These are phyloP conservation scores for Claviceps paspali DNA, from an alignment of 2,329 filamentous ascomycete species.

Conservation along the genomic window DNA sequence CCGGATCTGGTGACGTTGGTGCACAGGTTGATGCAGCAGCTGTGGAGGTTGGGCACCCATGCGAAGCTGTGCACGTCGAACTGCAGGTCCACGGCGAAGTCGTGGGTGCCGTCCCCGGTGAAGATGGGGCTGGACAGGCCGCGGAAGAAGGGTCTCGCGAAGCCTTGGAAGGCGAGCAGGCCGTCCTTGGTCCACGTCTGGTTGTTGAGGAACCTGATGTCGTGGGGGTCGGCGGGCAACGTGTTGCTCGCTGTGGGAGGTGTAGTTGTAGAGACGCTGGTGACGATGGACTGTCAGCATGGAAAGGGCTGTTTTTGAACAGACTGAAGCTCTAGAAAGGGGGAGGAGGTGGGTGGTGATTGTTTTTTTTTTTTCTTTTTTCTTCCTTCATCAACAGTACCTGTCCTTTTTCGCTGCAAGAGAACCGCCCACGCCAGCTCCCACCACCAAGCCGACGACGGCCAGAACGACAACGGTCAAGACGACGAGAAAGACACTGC, in stretches of 20 bases:
- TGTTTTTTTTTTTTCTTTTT: neutral
- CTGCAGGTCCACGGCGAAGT: neutral
- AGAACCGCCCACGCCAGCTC: neutral
- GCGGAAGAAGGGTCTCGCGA: neutral
- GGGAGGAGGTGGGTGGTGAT: too few relatives aligned
- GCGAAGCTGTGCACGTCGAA: conserved; percentile 3
- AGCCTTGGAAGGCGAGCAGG: conserved; percentile 1
- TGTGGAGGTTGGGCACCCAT: conserved; percentile 1
- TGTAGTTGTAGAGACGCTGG: too few relatives aligned
- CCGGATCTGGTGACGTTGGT: neutral
- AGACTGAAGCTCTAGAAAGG: too few relatives aligned
- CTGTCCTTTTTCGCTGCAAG: neutral
- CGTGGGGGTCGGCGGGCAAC: neutral
- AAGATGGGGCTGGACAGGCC: neutral
- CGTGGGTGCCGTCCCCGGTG: neutral
- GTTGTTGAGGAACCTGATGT: neutral
- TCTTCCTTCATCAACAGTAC: neutral
- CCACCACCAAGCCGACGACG: neutral
- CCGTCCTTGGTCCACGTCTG: neutral
- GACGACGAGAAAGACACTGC: neutral
- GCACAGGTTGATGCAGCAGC: conserved; percentile 4
- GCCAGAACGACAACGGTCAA: neutral
- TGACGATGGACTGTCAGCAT: too few relatives aligned
- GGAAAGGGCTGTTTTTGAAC: too few relatives aligned
- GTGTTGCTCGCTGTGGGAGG: too few relatives aligned